Conservation (phyloP, 1,284 basidiomycete genomes). For the Ustilago hordei region DNA sequence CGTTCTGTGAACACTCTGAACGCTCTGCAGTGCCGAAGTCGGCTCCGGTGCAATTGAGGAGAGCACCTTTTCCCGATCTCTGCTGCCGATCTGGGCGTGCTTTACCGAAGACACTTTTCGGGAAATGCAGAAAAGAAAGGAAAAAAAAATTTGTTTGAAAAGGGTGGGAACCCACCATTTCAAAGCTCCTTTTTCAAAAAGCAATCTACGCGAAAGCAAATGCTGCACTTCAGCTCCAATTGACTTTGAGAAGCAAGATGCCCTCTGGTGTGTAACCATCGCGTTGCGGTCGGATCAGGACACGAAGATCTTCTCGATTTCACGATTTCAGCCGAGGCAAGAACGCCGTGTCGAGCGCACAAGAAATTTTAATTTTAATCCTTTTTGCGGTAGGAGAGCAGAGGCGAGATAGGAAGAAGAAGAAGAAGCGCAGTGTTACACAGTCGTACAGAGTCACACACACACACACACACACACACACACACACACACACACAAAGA, state of each 20-base stretch:
- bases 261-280: background rate
- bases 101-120: background rate
- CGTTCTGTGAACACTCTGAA: background rate
- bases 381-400: background rate
- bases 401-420: background rate
- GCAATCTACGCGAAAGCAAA: background rate
- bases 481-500: background rate
- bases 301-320: background rate
- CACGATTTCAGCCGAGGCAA: constrained; percentile 1
- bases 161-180: background rate
- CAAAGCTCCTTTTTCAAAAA: background rate
- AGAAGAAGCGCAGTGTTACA: background rate
- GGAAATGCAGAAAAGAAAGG: constrained; percentile 5
- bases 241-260: background rate
- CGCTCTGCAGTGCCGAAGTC: background rate
- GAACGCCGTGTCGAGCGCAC: background rate
- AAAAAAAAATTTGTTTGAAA: background rate
- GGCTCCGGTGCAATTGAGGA: background rate
- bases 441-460: no score
- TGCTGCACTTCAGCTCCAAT: no score
- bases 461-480: no score
- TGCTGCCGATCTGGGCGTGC: constrained; percentile 6
- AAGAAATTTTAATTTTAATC: background rate
- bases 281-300: constrained; percentile 13
- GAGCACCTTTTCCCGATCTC: constrained; percentile 4